These are phyloP conservation scores for Kappamyces sp. DNA, from an alignment of 192 early-diverging fungal species.

Conservation along the genomic window DNA sequence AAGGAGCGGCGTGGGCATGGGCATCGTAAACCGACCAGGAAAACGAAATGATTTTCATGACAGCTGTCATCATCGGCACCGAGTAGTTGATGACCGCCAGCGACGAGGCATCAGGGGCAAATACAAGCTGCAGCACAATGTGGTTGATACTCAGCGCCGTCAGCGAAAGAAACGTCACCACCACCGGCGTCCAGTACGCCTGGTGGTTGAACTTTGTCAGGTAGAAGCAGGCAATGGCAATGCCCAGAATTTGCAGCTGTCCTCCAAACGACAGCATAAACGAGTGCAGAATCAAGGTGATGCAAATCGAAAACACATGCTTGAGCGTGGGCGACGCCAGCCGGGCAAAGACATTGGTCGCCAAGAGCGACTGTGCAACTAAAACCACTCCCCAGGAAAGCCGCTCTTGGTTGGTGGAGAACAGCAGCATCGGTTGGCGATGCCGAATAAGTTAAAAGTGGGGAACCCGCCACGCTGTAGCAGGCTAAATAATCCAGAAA, in stretches of 20 bases:
- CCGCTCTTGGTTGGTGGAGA: too few species aligned
- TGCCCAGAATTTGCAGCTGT: neutral
- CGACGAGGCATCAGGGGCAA: too few species aligned
- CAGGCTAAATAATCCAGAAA: neutral
- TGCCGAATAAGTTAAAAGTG: too few species aligned
- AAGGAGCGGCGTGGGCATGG: neutral
- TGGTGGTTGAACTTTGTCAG: conserved; percentile 12
- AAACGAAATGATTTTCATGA: conserved; percentile 14
- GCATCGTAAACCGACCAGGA: conserved; percentile 10
- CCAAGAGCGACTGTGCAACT: conserved; percentile 10
- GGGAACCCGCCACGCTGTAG: too few species aligned
- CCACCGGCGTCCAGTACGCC: conserved; percentile 5
- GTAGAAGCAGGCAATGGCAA: conserved; percentile 1
- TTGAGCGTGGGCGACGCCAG: conserved; percentile 7
- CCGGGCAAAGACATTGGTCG: conserved; percentile 1
- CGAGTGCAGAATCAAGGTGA: conserved; percentile 8
- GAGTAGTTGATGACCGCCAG: too few species aligned
- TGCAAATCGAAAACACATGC: conserved; percentile 9
- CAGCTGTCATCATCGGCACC: neutral
- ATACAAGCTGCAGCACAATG: neutral
- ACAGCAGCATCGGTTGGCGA: too few species aligned
- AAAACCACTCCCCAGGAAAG: neutral
- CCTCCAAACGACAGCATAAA: conserved; percentile 2
- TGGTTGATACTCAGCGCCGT: neutral
- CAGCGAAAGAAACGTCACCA: conserved; percentile 5